phyloP scores from a whole-genome alignment of 305 asterid genomes.

The Caryopteris hybrid region DNA sequence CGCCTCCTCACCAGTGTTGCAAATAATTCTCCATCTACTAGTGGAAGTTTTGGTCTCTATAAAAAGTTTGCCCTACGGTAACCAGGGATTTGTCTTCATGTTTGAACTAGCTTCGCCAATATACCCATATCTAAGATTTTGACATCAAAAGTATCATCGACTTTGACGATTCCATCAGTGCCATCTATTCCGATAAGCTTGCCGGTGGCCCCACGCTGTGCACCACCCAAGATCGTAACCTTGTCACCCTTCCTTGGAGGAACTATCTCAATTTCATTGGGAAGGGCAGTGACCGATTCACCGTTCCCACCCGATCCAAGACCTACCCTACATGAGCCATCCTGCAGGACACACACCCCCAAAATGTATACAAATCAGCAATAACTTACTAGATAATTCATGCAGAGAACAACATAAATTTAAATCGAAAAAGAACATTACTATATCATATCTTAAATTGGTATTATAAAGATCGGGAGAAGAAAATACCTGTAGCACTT shows the following conservation, averaged over 20 bases:
- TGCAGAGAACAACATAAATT: background rate
- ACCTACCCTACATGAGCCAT: constrained; percentile 69
- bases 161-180: constrained; percentile 73
- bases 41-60: too few species aligned
- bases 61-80: too few species aligned
- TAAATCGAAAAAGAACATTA: background rate
- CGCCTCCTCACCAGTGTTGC: too few species aligned
- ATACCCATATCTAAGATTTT: constrained; percentile 57
- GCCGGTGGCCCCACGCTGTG: constrained; percentile 77
- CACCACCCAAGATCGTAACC: constrained; percentile 76
- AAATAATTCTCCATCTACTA: too few species aligned
- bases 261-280: constrained; percentile 58
- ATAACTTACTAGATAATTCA: background rate
- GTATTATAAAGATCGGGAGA: background rate
- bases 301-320: constrained; percentile 72
- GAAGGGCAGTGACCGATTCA: constrained; percentile 43
- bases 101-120: constrained; percentile 50
- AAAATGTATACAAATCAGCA: too few species aligned
- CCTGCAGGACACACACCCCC: constrained; percentile 32
- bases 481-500: constrained; percentile 67
- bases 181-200: constrained; percentile 86
- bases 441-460: too few species aligned
- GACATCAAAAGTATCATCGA: constrained; percentile 61
- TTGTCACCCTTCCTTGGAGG: constrained; percentile 66
- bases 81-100: background rate